A percentile compares a stretch with the other conserved stretches of the same genome.
These are phyloP conservation scores for Golubevia pallescens DNA, from an alignment of 1,284 basidiomycete genomes.

Conservation along the genomic window DNA sequence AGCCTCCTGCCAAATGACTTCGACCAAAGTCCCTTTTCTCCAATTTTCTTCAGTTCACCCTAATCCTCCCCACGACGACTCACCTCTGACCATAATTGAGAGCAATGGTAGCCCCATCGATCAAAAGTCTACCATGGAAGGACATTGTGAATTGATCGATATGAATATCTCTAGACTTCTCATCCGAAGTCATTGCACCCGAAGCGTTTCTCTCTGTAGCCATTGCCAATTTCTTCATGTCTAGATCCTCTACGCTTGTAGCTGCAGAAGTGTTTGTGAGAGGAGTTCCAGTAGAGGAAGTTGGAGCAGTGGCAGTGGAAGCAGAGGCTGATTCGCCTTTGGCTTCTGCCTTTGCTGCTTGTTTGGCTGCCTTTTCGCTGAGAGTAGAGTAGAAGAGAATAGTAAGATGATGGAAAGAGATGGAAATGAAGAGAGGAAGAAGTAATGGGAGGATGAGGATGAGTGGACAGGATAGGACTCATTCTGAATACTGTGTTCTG, in stretches of 20 bases:
- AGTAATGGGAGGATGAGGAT: neutral
- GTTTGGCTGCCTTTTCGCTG: slow-evolving; percentile 63
- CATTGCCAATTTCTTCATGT: slow-evolving; percentile 62
- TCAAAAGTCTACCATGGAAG: slow-evolving; percentile 92
- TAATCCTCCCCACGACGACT: slow-evolving; percentile 16
- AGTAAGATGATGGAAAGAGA: neutral
- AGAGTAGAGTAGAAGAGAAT: neutral
- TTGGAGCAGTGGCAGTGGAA: slow-evolving; percentile 25
- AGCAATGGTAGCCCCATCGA: slow-evolving; percentile 86
- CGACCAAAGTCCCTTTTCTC: too few relatives aligned
- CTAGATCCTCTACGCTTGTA: slow-evolving; percentile 36
- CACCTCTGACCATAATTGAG: slow-evolving; percentile 94
- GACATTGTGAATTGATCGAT: slow-evolving; percentile 94
- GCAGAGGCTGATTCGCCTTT: slow-evolving; percentile 46
- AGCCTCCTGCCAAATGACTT: too few relatives aligned
- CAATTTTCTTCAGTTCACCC: too few relatives aligned
- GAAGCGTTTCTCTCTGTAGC: slow-evolving; percentile 61
- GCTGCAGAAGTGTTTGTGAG: slow-evolving; percentile 47
- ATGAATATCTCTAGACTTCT: slow-evolving; percentile 93
- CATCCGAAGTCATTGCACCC: slow-evolving; percentile 87
- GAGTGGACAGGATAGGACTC: neutral
- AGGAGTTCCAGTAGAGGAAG: slow-evolving; percentile 23
- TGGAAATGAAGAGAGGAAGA: too few relatives aligned
- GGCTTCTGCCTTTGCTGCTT: too few relatives aligned
- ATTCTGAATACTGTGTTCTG: neutral